A percentile compares a stretch with the other conserved stretches of the same genome.
Evolutionary conservation across 345 rosid genomes (phyloP).

Genomic region (Euphorbia peplus): DNA sequence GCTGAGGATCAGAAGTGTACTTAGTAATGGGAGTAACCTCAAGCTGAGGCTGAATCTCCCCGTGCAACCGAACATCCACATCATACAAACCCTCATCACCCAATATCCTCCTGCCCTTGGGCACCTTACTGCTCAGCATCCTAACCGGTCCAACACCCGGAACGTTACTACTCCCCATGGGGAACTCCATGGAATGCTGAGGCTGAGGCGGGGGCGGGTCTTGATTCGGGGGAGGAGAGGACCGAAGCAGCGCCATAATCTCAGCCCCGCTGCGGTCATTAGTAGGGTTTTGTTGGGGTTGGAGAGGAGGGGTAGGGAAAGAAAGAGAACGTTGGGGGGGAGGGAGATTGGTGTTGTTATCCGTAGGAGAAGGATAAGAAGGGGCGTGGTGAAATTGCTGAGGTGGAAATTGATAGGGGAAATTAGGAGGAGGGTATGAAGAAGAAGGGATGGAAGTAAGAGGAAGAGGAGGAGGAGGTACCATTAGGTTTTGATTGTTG

Average conservation of each 20-base stretch:
- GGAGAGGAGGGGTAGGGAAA: conserved; percentile 37
- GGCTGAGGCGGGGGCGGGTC: conserved; percentile 10
- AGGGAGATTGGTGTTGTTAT: too few species aligned
- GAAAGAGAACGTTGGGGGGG: conserved; percentile 31
- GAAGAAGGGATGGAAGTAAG: conserved; percentile 28
- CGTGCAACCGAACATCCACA: conserved; percentile 55
- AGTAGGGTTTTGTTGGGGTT: conserved; percentile 25
- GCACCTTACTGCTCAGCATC: conserved; percentile 48
- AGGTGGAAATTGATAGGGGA: conserved; percentile 28
- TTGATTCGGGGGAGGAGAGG: conserved; percentile 1
- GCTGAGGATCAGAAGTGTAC: conserved; percentile 77
- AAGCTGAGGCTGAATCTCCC: conserved; percentile 75
- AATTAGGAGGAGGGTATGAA: conserved; percentile 39
- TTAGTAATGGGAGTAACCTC: conserved; percentile 91
- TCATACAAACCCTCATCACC: conserved; percentile 58
- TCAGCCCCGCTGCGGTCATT: conserved; percentile 45
- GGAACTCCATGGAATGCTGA: conserved; percentile 24
- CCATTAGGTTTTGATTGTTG: not conserved
- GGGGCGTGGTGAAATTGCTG: conserved; percentile 17
- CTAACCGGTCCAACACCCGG: conserved; percentile 37
- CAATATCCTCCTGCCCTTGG: conserved; percentile 53
- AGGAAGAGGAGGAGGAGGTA: conserved; percentile 17
- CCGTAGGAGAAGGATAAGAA: conserved; percentile 10
- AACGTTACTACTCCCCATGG: conserved; percentile 16
- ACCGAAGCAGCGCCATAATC: conserved; percentile 58